Evolutionary conservation across 768 basidiomycete species (phyloP).

Genomic region (Agaricus sinodeliciosus): DNA sequence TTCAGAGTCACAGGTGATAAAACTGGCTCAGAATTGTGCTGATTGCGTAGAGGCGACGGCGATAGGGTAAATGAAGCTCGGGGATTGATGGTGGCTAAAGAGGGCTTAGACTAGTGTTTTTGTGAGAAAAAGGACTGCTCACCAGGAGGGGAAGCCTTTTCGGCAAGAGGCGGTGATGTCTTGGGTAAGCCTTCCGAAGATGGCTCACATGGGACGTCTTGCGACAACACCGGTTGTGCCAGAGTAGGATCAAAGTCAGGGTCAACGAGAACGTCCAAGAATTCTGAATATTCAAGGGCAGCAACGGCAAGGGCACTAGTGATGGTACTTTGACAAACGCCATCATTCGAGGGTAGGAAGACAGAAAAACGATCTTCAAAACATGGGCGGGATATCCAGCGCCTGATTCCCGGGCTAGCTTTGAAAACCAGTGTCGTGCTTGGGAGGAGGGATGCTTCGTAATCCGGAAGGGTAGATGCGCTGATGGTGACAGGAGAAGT

Average conservation of each 20-base stretch:
- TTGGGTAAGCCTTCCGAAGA: background rate
- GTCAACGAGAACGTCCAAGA: constrained; percentile 59
- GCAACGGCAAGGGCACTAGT: constrained; percentile 54
- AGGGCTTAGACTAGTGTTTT: constrained; percentile 1
- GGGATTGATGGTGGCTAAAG: constrained; percentile 18
- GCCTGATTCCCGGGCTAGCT: constrained; percentile 51
- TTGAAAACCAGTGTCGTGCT: constrained; percentile 24
- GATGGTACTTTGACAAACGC: constrained; percentile 33
- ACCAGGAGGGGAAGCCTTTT: background rate
- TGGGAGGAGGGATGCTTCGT: constrained; percentile 27
- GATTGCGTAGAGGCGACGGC: constrained; percentile 45
- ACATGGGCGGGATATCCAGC: constrained; percentile 69
- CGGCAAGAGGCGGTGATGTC: background rate
- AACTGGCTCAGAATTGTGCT: constrained; percentile 19
- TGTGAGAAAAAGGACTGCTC: constrained; percentile 4
- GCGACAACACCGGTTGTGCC: constrained; percentile 10
- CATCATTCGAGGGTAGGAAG: constrained; percentile 37
- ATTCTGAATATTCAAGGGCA: constrained; percentile 64
- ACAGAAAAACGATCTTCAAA: constrained; percentile 67
- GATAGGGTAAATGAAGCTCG: constrained; percentile 32
- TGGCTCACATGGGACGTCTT: constrained; percentile 7
- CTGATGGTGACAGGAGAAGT: constrained; percentile 17
- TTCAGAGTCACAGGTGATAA: constrained; percentile 6
- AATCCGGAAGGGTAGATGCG: constrained; percentile 18
- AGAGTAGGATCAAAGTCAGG: constrained; percentile 27